Evolutionary conservation across 306 rosid species (phyloP).

Genomic region (Oemleria cerasiformis): DNA sequence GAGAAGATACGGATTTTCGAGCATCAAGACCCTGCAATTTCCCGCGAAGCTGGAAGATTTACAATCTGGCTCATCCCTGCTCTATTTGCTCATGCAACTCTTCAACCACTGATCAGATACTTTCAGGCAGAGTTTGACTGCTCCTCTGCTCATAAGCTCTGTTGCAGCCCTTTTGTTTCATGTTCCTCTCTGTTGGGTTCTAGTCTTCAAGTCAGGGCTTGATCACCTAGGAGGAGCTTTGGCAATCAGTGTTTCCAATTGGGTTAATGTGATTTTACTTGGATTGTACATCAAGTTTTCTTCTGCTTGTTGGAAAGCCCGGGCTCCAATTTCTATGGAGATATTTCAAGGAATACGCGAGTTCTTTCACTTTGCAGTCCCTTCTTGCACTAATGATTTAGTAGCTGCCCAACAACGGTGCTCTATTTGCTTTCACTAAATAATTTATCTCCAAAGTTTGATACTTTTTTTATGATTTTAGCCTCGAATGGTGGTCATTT

Average conservation of each 20-base stretch:
- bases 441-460: neutral
- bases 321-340: slow-evolving; percentile 44
- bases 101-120: slow-evolving; percentile 46
- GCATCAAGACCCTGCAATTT: slow-evolving; percentile 57
- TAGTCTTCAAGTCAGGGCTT: slow-evolving; percentile 45
- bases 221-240: slow-evolving; percentile 51
- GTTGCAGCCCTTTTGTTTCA: slow-evolving; percentile 25
- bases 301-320: slow-evolving; percentile 42
- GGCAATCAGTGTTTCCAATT: slow-evolving; percentile 45
- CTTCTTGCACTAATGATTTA: slow-evolving; percentile 54
- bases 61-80: slow-evolving; percentile 48
- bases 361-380: slow-evolving; percentile 51
- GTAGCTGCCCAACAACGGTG: neutral
- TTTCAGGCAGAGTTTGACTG: slow-evolving; percentile 45
- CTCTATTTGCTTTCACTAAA: neutral
- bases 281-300: slow-evolving; percentile 49
- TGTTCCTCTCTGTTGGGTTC: slow-evolving; percentile 48
- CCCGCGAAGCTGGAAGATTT: slow-evolving; percentile 55
- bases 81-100: slow-evolving; percentile 42
- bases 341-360: slow-evolving; percentile 40
- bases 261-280: slow-evolving; percentile 47
- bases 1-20: slow-evolving; percentile 34
- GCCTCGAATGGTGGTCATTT: too few relatives aligned
- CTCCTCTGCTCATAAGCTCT: slow-evolving; percentile 49
- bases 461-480: neutral